A percentile compares a stretch with the other conserved stretches of the same genome.
Conservation (phyloP, 495 filamentous ascomycete genomes). For the Neurospora intermedia region DNA sequence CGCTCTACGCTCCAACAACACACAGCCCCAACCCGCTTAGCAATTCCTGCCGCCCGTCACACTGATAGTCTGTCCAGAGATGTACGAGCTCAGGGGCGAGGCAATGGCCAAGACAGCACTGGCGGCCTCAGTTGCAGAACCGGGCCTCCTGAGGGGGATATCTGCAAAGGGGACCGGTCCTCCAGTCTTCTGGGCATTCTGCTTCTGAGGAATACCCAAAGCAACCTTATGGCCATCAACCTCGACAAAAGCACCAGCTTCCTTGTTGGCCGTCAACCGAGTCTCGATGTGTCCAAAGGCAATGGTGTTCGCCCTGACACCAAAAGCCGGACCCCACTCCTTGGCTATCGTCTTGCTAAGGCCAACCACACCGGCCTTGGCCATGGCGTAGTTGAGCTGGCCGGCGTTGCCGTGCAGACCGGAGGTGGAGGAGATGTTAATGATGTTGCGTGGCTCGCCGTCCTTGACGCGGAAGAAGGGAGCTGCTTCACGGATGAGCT, state of each 20-base stretch:
- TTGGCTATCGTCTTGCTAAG: conserved; percentile 81
- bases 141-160: conserved; percentile 67
- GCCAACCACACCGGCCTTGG: conserved; percentile 71
- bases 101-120: conserved; percentile 68
- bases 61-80: conserved; percentile 72
- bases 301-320: conserved; percentile 73
- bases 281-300: conserved; percentile 75
- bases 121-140: conserved; percentile 69
- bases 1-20: not conserved
- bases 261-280: conserved; percentile 68
- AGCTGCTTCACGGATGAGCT: conserved; percentile 63
- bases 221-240: conserved; percentile 69
- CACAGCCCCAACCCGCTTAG: conserved; percentile 26
- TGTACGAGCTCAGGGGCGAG: conserved; percentile 70
- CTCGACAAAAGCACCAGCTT: conserved; percentile 64
- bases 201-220: conserved; percentile 57
- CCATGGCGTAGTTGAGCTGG: conserved; percentile 75
- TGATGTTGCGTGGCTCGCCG: conserved; percentile 61
- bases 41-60: conserved; percentile 80
- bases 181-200: conserved; percentile 15
- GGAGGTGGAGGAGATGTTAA: conserved; percentile 72
- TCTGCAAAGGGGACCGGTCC: conserved; percentile 42
- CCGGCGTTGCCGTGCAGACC: conserved; percentile 78
- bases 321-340: conserved; percentile 81
- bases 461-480: conserved; percentile 83